Base-by-base conservation (phyloP, 2,329 filamentous ascomycete genomes). In the Colletotrichum acutatum region DNA sequence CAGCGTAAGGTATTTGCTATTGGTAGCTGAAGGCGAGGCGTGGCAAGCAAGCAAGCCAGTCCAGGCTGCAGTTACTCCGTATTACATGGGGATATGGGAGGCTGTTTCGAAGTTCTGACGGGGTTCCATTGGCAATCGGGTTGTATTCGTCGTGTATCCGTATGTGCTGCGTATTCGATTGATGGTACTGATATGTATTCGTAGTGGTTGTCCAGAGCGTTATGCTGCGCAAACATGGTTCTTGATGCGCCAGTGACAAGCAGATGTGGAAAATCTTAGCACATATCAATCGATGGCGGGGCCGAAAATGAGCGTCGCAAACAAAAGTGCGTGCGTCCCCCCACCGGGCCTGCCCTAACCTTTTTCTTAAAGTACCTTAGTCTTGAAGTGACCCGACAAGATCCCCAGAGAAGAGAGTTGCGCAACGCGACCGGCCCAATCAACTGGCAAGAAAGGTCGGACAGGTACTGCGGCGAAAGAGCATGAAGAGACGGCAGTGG, bases 141-240 rank as follows among this genome's bases (percentile, higher is more conserved):
- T 22, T 22, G 42, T 22, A n/a, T 9, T 49, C 42, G 19, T 49
- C 16, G 42, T 49, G 42, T 49, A 16, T 56, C 26, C 53, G 37
- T 34, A 34, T 34, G 32, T 34, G 12, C 11, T 34, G 32, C 32
- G 32, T 34, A 34, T 34, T 34, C 32, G 11, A 34, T 34, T 34
- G 32, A 34, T 34, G 32, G 11, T 12, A 34, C 12, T 34, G 16
- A 42, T 6, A 19, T n/a, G 42, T 49, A 26, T 56, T 11, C 22
- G 49, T 22, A 37, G 30, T 37, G 61, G 61, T 53, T 64, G 61
- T 37, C 61, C 49, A 54, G 22, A 54, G 46, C 32, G n/a, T n/a
- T 12, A 34, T 37, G 61, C 46, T 54, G 46, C 30, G 61, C 61
- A 54, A 49, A 26, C 61, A 64, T 64, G 61, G 61, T 62, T 52